These are phyloP conservation scores for Jatropha curcas DNA, from an alignment of 345 rosid species.

Conservation along the genomic window DNA sequence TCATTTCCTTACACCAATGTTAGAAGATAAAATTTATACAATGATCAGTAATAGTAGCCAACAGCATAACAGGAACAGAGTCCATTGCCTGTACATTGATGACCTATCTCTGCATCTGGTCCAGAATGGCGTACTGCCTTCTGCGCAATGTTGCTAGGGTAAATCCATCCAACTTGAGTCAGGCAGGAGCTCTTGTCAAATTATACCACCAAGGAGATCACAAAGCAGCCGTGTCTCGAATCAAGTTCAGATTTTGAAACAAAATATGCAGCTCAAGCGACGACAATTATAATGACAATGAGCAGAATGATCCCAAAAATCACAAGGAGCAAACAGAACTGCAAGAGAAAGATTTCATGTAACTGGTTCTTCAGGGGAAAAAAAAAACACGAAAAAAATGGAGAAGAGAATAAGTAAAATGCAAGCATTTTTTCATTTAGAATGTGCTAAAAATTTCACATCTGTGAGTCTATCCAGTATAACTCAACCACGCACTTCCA, in stretches of 20 bases:
- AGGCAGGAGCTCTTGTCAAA: background rate
- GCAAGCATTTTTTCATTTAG: background rate
- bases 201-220: background rate
- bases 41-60: background rate
- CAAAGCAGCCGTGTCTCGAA: background rate
- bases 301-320: slow-evolving; percentile 65
- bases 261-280: slow-evolving; percentile 38
- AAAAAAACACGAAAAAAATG: background rate
- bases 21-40: background rate
- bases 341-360: slow-evolving; percentile 30
- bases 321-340: slow-evolving; percentile 66
- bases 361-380: background rate
- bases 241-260: background rate
- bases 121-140: background rate
- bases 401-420: background rate
- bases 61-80: background rate
- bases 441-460: background rate
- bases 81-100: background rate
- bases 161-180: background rate
- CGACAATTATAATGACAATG: slow-evolving; percentile 56
- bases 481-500: too few relatives aligned
- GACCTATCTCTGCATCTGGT: background rate
- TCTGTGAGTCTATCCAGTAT: too few relatives aligned
- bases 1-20: background rate
- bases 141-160: background rate